Base-by-base conservation (phyloP, 1,284 basidiomycete genomes). In the Blastosporella zonata region DNA sequence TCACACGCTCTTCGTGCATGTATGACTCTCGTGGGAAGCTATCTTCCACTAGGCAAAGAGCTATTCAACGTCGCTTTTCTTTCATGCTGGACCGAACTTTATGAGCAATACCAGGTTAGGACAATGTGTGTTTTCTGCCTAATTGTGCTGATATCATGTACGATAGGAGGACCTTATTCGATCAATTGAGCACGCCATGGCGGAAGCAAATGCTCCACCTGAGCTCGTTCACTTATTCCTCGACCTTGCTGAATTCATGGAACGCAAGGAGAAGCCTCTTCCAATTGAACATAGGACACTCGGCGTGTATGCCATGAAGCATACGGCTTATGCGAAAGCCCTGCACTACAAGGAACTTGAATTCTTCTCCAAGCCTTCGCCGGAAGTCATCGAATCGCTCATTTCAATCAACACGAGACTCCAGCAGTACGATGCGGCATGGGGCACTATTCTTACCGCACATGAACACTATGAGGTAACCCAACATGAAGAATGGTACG, bases 331-430 rank as follows among this genome's bases (percentile, higher is more conserved):
- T 61, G 97, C 97, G 9, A 98, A 99, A 65, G 95, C 96, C 0
- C 75, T 99, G 33, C 97, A 99, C 67, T 99, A 99, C 77, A 98
- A 98, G 67, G 97, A 99, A 62, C 79, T 96, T 37, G 96, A 99
- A 67, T 98, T 93, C 70, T 94, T 98, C 63, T 84, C 87, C 1
- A 94, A 97, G 60, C 84, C 86, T 0, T 89, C 90, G 0, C 84
- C 90, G 1, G 79, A 84, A 5, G 93, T 96, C 38, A 91, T 99
- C 55, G 96, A 99, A 62, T 87, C 93, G 21, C 79, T 99, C 13
- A 97, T 99, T 63, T 87, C 91, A 47, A 95, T 99, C 69, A 99
- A 99, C 72, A 97, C 94, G 35, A 90, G 91, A 61, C 77, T 99
- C 8, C 96, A 97, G 66, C 96, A 98, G 65, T 90, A 92, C 48